Evolutionary conservation across 2,329 filamentous ascomycete species (phyloP).

Genomic region (Alternaria gaisen): DNA sequence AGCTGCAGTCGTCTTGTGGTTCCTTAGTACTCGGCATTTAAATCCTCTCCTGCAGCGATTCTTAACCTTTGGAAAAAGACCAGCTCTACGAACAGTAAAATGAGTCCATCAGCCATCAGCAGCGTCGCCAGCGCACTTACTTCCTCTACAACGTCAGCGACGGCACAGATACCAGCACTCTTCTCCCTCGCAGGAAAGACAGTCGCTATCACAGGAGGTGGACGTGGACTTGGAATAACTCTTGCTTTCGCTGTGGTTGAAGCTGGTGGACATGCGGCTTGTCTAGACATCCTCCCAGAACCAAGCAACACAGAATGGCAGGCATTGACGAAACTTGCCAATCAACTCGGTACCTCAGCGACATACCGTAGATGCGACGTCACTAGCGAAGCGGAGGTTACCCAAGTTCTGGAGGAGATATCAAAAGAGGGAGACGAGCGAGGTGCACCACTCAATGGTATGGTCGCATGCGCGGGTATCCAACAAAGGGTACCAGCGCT

Average conservation of each 20-base stretch:
- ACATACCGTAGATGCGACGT: constrained; percentile 60
- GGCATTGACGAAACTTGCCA: constrained; percentile 54
- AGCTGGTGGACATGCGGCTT: constrained; percentile 60
- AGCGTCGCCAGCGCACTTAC: constrained; percentile 2
- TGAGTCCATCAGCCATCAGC: constrained; percentile 8
- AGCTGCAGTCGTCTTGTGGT: not conserved
- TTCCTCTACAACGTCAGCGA: constrained; percentile 1
- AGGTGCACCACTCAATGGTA: constrained; percentile 50
- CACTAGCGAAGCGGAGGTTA: constrained; percentile 55
- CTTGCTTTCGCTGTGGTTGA: constrained; percentile 61
- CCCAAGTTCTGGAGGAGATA: constrained; percentile 50
- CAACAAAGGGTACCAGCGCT: constrained; percentile 59
- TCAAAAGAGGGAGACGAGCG: constrained; percentile 45
- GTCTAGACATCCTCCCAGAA: constrained; percentile 56
- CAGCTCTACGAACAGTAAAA: not conserved
- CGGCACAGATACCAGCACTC: constrained; percentile 9
- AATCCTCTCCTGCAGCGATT: not conserved
- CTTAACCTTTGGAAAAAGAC: not conserved
- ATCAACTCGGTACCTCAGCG: constrained; percentile 44
- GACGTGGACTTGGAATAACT: constrained; percentile 61
- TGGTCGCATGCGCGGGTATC: constrained; percentile 61
- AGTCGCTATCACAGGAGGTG: constrained; percentile 61
- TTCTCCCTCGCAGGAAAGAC: constrained; percentile 43
- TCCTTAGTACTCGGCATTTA: not conserved
- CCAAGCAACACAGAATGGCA: constrained; percentile 55